These are phyloP conservation scores for Tilletiaria anomala DNA, from an alignment of 1,284 basidiomycete species.

Conservation along the genomic window DNA sequence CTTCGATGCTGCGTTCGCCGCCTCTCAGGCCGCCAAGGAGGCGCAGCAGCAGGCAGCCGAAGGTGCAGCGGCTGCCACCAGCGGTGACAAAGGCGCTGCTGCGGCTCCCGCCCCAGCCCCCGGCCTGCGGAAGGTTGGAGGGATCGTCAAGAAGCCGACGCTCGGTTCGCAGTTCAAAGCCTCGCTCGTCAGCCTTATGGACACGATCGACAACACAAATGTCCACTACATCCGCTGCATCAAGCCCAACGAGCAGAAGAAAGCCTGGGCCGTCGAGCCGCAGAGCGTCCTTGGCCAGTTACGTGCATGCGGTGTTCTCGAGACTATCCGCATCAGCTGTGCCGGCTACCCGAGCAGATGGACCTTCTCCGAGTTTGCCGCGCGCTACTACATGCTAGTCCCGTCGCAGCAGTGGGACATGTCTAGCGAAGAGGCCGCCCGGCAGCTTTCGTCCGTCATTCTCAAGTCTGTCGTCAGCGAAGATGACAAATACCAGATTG, in stretches of 20 bases:
- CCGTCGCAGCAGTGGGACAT: constrained; percentile 64
- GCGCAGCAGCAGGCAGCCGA: neutral
- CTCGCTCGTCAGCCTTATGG: constrained; percentile 86
- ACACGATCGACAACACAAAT: constrained; percentile 90
- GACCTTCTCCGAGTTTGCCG: constrained; percentile 98
- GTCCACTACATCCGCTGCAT: constrained; percentile 99
- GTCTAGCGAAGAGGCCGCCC: constrained; percentile 45
- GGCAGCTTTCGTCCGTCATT: constrained; percentile 68
- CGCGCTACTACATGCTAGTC: constrained; percentile 94
- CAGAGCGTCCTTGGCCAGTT: constrained; percentile 91
- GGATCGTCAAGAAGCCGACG: constrained; percentile 72
- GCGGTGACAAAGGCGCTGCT: too few relatives aligned
- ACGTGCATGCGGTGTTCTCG: constrained; percentile 93
- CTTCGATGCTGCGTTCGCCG: constrained; percentile 69
- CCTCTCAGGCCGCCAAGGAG: constrained; percentile 41
- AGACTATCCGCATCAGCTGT: constrained; percentile 97
- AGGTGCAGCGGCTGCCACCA: constrained; percentile 5
- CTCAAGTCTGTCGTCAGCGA: constrained; percentile 76
- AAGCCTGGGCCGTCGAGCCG: constrained; percentile 90
- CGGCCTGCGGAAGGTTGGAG: constrained; percentile 34
- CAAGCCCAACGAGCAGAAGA: constrained; percentile 95
- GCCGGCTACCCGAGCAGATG: constrained; percentile 98
- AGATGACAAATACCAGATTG: constrained; percentile 89
- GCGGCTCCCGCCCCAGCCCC: constrained; percentile 13
- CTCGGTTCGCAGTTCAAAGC: constrained; percentile 97